Percentiles rank a stretch among this genome's conserved stretches.
Evolutionary conservation across 441 rosid species (phyloP).

Genomic region (Breynia disticha): DNA sequence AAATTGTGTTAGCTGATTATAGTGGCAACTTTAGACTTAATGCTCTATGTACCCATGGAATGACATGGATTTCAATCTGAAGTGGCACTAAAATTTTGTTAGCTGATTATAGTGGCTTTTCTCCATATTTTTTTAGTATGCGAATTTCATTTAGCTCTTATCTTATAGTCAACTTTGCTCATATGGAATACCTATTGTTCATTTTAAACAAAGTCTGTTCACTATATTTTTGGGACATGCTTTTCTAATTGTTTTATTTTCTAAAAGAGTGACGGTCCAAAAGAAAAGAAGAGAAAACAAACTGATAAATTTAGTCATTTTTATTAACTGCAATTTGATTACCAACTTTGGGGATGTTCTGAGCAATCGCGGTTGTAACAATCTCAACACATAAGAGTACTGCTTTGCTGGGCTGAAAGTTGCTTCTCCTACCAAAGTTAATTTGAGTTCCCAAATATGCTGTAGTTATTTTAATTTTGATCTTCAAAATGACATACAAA

Average conservation of each 20-base stretch:
- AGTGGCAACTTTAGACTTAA: no score
- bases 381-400: background rate
- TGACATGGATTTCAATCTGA: no score
- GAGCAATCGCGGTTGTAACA: background rate
- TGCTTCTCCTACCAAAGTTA: background rate
- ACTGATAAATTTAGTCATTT: constrained; percentile 1
- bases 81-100: no score
- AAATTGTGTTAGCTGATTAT: no score
- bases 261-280: constrained; percentile 3
- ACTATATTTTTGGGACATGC: background rate
- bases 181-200: background rate
- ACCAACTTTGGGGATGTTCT: background rate
- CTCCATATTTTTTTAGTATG: no score
- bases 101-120: no score
- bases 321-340: background rate
- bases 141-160: no score
- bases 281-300: background rate
- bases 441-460: background rate
- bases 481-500: constrained; percentile 16
- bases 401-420: background rate
- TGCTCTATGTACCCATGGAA: no score
- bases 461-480: background rate
- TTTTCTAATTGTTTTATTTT: constrained; percentile 4
- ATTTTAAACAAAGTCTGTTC: background rate
- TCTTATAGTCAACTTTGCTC: no score